These are phyloP conservation scores for Quercus dentata DNA, from an alignment of 306 rosid genomes.

Conservation along the genomic window DNA sequence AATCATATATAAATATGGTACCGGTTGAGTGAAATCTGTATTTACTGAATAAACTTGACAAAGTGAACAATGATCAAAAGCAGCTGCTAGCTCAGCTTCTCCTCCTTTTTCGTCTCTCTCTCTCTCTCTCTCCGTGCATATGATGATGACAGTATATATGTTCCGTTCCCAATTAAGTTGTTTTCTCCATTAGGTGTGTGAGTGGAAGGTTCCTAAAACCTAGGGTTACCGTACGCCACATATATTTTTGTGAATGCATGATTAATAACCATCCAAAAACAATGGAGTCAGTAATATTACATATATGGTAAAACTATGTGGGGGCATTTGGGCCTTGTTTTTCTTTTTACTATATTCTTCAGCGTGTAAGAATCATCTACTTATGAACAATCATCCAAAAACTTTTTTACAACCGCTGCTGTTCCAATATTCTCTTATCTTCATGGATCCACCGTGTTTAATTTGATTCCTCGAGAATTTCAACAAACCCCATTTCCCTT, in stretches of 20 bases:
- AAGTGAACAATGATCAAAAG: neutral
- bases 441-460: neutral
- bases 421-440: neutral
- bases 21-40: too few species aligned
- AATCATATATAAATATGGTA: too few species aligned
- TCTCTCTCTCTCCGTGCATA: neutral
- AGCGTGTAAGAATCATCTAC: neutral
- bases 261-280: neutral
- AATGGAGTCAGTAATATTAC: neutral
- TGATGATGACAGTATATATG: neutral
- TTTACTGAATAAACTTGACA: too few species aligned
- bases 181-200: neutral
- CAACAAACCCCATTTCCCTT: neutral
- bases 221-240: neutral
- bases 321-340: neutral
- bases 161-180: neutral
- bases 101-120: neutral
- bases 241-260: neutral
- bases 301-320: too few species aligned
- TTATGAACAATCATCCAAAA: neutral
- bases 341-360: neutral
- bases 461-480: neutral
- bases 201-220: slow-evolving; percentile 5
- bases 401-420: neutral
- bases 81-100: neutral